Evolutionary conservation across 495 filamentous ascomycete genomes (phyloP).

Genomic region (Stereocaulon alpinum): DNA sequence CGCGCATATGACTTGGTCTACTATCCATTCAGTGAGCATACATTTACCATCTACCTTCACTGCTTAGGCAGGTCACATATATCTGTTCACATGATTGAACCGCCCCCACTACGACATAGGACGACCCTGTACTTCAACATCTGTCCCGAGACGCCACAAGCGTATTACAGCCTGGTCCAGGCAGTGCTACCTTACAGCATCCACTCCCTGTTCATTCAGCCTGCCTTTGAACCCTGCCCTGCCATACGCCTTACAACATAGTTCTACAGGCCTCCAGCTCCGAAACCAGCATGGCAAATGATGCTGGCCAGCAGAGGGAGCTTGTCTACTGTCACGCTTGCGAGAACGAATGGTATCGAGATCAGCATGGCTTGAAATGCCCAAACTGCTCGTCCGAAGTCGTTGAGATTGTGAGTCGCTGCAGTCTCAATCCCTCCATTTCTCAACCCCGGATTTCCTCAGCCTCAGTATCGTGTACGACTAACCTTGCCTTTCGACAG

Average conservation of each 20-base stretch:
- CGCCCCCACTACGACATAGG: too few relatives aligned
- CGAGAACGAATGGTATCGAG: slow-evolving; percentile 64
- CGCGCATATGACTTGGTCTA: too few relatives aligned
- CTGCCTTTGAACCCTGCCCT: not conserved
- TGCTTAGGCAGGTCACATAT: too few relatives aligned
- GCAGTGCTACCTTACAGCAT: not conserved
- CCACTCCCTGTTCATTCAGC: not conserved
- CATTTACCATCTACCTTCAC: too few relatives aligned
- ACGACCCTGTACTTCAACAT: not conserved
- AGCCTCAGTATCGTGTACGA: not conserved
- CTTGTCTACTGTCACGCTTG: slow-evolving; percentile 77
- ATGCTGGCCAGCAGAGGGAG: slow-evolving; percentile 42
- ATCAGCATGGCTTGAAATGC: slow-evolving; percentile 57
- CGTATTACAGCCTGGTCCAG: not conserved
- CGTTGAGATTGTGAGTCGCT: slow-evolving; percentile 64
- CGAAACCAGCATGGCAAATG: slow-evolving; percentile 5
- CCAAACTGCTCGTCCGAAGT: slow-evolving; percentile 70
- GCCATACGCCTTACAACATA: not conserved
- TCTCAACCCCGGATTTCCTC: not conserved
- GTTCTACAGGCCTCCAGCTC: not conserved
- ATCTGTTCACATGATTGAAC: too few relatives aligned
- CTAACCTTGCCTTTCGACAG: slow-evolving; percentile 19
- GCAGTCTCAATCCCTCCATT: not conserved
- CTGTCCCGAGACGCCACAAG: not conserved
- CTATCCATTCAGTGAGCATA: too few relatives aligned